Percentiles rank a stretch among this genome's conserved stretches.
phyloP scores from a whole-genome alignment of 352 stramenopile genomes.

The Pythium monospermum region DNA sequence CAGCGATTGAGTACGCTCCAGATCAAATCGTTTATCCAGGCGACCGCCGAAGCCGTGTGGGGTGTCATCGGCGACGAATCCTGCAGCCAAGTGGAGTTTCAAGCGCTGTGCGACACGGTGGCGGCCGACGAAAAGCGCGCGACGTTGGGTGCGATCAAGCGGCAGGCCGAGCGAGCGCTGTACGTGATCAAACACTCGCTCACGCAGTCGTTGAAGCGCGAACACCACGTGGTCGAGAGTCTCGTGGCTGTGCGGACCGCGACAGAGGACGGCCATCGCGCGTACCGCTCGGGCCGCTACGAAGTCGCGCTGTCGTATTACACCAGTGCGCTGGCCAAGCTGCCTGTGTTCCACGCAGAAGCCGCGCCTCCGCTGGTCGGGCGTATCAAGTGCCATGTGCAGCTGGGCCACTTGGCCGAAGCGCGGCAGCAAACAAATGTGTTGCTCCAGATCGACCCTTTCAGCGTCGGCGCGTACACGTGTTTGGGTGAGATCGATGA shows the following conservation, averaged over 20 bases:
- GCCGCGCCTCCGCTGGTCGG: conserved; percentile 52
- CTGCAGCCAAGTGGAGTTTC: conserved; percentile 66
- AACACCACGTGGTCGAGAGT: conserved; percentile 44
- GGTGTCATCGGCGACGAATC: conserved; percentile 47
- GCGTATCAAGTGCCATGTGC: conserved; percentile 52
- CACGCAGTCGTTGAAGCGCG: conserved; percentile 42
- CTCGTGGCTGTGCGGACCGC: conserved; percentile 44
- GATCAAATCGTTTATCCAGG: conserved; percentile 84
- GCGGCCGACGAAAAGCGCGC: conserved; percentile 24
- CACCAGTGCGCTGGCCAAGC: conserved; percentile 48
- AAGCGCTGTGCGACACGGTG: conserved; percentile 68
- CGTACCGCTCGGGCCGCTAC: conserved; percentile 38
- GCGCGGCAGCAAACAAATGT: conserved; percentile 41
- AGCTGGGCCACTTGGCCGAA: conserved; percentile 36
- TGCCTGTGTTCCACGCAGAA: conserved; percentile 66
- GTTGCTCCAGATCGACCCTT: conserved; percentile 57
- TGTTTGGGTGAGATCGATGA: conserved; percentile 65
- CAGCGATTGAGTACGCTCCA: conserved; percentile 79
- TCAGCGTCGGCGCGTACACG: conserved; percentile 62
- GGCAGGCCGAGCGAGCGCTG: conserved; percentile 37
- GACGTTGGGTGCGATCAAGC: conserved; percentile 25
- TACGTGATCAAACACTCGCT: conserved; percentile 71
- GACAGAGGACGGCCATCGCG: conserved; percentile 58
- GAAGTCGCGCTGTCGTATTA: conserved; percentile 55
- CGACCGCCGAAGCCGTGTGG: conserved; percentile 60